Conservation (phyloP, 306 rosid genomes). For the Cicer cuneatum region DNA sequence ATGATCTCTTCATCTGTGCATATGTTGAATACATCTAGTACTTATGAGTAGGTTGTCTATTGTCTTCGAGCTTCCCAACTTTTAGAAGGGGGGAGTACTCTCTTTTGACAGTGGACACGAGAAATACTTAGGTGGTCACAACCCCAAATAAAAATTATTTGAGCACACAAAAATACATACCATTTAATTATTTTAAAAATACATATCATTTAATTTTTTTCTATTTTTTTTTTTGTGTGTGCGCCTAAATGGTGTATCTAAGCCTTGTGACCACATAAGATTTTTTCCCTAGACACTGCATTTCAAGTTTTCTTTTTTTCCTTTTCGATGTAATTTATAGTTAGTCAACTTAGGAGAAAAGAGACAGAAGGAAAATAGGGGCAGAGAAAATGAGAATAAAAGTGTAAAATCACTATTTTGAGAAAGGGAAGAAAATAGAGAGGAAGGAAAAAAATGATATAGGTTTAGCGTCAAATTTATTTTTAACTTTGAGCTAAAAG, state of each 20-base stretch:
- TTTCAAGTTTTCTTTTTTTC: not conserved
- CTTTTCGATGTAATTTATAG: not conserved
- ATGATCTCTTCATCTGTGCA: constrained; percentile 22
- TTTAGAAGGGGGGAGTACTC: constrained; percentile 12
- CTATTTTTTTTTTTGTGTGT: too few relatives aligned
- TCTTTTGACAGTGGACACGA: not conserved
- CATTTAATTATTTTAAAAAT: too few relatives aligned
- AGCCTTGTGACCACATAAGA: too few relatives aligned
- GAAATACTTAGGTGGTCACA: too few relatives aligned
- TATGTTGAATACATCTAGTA: constrained; percentile 3
- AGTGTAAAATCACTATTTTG: not conserved
- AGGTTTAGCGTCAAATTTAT: not conserved
- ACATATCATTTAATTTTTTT: too few relatives aligned
- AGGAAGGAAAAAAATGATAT: not conserved
- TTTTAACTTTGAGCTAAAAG: not conserved
- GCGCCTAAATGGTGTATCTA: too few relatives aligned
- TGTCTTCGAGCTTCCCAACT: not conserved
- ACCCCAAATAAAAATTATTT: too few relatives aligned
- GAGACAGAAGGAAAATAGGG: not conserved
- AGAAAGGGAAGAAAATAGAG: not conserved
- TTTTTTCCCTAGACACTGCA: not conserved
- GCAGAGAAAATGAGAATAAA: not conserved
- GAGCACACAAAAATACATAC: too few relatives aligned
- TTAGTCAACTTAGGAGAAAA: not conserved
- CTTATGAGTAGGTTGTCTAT: not conserved